Evolutionary conservation across 176 grass and related monocot genomes (phyloP).

Genomic region (Poa annua): DNA sequence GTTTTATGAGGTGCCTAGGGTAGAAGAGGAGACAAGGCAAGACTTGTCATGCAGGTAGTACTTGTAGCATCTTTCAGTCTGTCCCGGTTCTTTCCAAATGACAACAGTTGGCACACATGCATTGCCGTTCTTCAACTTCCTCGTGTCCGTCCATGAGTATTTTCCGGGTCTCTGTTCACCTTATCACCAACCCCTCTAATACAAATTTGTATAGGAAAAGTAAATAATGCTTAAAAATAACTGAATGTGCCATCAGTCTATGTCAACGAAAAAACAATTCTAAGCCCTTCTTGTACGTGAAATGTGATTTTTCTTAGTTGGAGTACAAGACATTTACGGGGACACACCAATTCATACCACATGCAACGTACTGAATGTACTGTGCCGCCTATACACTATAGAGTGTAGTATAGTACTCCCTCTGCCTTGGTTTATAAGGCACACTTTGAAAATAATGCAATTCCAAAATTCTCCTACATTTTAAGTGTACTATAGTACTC

Average conservation of each 20-base stretch:
- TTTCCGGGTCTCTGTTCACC: neutral
- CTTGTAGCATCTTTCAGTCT: conserved; percentile 35
- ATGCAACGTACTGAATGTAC: neutral
- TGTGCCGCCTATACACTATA: neutral
- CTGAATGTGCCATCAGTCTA: too few species aligned
- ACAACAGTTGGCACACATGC: conserved; percentile 9
- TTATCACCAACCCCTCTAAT: neutral
- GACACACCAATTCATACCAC: neutral
- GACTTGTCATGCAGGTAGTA: conserved; percentile 41
- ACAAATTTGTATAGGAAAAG: neutral
- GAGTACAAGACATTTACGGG: too few species aligned
- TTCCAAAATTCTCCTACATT: too few species aligned
- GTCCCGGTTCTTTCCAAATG: conserved; percentile 5
- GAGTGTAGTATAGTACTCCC: too few species aligned
- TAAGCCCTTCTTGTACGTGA: neutral
- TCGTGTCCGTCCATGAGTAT: neutral
- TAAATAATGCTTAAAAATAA: neutral
- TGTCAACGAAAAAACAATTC: too few species aligned
- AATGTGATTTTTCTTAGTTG: neutral
- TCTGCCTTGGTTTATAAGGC: too few species aligned
- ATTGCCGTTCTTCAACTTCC: neutral
- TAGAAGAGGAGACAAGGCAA: conserved; percentile 5
- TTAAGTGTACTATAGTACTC: too few species aligned
- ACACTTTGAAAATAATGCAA: too few species aligned
- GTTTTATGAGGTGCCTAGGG: neutral